These are phyloP conservation scores for Oryza rufipogon DNA, from an alignment of 176 grass and related monocot genomes.

Conservation along the genomic window DNA sequence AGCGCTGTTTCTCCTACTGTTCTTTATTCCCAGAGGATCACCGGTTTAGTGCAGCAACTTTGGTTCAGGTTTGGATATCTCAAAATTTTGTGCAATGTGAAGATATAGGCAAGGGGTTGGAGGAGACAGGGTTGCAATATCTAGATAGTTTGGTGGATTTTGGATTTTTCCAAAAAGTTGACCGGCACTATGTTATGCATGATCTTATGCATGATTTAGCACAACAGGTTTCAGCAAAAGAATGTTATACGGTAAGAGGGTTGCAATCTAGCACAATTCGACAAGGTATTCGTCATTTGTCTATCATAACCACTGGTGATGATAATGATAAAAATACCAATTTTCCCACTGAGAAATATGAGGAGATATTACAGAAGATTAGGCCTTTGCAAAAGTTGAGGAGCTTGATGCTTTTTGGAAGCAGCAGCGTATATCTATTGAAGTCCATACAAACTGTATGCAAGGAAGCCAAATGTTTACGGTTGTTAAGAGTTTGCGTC, in stretches of 20 bases:
- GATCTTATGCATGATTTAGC: constrained; percentile 52
- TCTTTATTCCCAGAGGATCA: constrained; percentile 8
- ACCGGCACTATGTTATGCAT: constrained; percentile 17
- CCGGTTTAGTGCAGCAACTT: not conserved
- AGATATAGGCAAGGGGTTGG: not conserved
- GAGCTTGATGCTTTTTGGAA: constrained; percentile 33
- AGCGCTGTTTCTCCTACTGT: constrained; percentile 29
- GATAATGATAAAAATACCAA: not conserved
- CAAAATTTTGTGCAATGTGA: constrained; percentile 39
- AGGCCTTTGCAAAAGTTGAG: constrained; percentile 24
- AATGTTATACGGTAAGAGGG: constrained; percentile 32
- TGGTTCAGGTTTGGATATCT: constrained; percentile 54
- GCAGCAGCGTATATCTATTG: not conserved
- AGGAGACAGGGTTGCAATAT: constrained; percentile 40
- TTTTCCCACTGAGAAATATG: not conserved
- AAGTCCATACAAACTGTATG: not conserved
- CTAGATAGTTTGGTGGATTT: constrained; percentile 32
- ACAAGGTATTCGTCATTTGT: constrained; percentile 31
- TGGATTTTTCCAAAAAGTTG: constrained; percentile 22
- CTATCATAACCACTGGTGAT: constrained; percentile 10
- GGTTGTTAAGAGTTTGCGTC: not conserved
- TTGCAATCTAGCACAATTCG: not conserved
- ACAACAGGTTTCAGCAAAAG: constrained; percentile 29
- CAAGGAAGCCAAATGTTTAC: not conserved
- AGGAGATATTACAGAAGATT: not conserved